Conservation (phyloP, 208 protist genomes). For the Tritrichomonas musculus region DNA sequence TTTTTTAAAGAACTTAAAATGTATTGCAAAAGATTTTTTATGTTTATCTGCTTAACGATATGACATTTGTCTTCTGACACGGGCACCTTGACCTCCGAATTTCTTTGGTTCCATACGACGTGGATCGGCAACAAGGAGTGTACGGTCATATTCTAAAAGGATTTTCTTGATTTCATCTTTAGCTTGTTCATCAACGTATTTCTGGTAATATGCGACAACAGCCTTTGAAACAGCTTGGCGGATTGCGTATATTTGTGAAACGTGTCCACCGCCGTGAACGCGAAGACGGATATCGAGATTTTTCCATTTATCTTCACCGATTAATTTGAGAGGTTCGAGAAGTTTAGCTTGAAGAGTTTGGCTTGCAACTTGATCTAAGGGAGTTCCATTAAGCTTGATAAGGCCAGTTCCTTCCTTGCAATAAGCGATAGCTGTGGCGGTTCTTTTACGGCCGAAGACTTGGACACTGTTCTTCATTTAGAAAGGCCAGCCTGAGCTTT, state of each 20-base stretch:
- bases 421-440: conserved; percentile 92
- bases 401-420: conserved; percentile 87
- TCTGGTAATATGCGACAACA: conserved; percentile 97
- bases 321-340: conserved; percentile 81
- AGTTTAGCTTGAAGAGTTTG: conserved; percentile 93
- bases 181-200: conserved; percentile 81
- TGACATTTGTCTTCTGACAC: conserved; percentile 97
- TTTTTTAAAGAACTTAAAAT: too few species aligned
- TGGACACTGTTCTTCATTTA: conserved; percentile 47
- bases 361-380: conserved; percentile 89
- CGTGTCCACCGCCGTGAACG: conserved; percentile 90
- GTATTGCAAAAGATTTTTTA: too few species aligned
- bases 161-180: conserved; percentile 96
- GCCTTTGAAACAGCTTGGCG: conserved; percentile 97
- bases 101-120: conserved; percentile 99
- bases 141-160: conserved; percentile 89
- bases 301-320: conserved; percentile 80
- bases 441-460: conserved; percentile 79
- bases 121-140: conserved; percentile 97
- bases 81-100: conserved; percentile 96
- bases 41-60: too few species aligned
- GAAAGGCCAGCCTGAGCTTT: neutral
- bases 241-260: conserved; percentile 92
- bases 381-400: conserved; percentile 94
- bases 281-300: conserved; percentile 85